phyloP scores from a whole-genome alignment of 106 monocot species.

The Ottelia alismoides region DNA sequence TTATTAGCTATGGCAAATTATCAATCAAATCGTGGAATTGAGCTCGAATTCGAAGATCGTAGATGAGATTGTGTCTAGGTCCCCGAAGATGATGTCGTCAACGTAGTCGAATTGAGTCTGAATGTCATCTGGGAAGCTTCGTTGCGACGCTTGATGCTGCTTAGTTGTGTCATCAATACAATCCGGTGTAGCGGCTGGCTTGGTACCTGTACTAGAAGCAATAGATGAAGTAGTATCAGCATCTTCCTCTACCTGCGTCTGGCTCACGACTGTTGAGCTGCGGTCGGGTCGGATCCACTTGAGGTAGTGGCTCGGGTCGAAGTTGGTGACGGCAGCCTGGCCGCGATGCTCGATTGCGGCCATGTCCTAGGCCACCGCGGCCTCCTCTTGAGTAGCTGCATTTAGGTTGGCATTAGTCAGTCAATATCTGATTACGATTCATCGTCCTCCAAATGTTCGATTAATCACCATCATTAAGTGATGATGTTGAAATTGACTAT shows the following conservation, averaged over 20 bases:
- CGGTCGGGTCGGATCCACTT: constrained; percentile 28
- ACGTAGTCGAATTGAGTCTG: constrained; percentile 56
- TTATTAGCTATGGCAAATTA: too few species aligned
- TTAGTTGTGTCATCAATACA: constrained; percentile 2
- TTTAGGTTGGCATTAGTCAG: not conserved
- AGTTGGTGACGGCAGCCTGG: constrained; percentile 78
- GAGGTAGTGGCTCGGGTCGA: constrained; percentile 65
- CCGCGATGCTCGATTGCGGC: constrained; percentile 89
- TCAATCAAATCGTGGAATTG: too few species aligned
- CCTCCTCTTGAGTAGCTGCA: constrained; percentile 75
- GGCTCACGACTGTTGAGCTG: too few species aligned
- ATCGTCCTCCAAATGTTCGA: too few species aligned
- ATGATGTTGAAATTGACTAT: too few species aligned
- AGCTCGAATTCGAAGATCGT: constrained; percentile 44
- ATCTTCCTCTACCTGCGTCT: constrained; percentile 34
- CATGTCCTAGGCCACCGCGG: constrained; percentile 82
- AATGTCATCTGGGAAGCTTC: constrained; percentile 50
- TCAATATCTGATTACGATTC: too few species aligned
- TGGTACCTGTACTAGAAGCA: too few species aligned
- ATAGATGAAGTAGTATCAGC: too few species aligned
- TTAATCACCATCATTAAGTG: too few species aligned
- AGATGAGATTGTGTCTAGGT: constrained; percentile 28
- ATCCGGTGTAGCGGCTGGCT: not conserved
- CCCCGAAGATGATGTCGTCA: constrained; percentile 48
- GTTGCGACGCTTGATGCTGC: not conserved